A percentile compares a stretch with the other conserved stretches of the same genome.
Conservation (phyloP, 805 yeast genomes). For the Barnettozyma siamensis region DNA sequence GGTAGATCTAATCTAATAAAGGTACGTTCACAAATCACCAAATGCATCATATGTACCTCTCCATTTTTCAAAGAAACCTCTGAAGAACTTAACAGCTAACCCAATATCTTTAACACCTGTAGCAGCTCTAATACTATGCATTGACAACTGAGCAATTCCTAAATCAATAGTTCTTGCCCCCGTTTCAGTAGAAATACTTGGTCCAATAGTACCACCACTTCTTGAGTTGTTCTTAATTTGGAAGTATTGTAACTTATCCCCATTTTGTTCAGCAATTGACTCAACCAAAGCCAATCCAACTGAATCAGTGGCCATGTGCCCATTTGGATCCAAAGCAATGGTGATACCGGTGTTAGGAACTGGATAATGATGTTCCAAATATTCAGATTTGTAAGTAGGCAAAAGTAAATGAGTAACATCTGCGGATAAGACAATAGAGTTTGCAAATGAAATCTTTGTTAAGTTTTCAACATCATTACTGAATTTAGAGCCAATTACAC, state of each 20-base stretch:
- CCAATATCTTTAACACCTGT: constrained; percentile 75
- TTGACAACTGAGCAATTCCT: constrained; percentile 78
- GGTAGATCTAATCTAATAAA: too few species aligned
- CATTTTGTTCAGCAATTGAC: constrained; percentile 60
- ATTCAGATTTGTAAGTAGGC: constrained; percentile 67
- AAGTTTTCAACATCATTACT: constrained; percentile 17
- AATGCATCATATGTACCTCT: constrained; percentile 48
- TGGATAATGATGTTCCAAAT: constrained; percentile 75
- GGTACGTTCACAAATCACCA: constrained; percentile 36
- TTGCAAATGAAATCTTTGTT: constrained; percentile 50
- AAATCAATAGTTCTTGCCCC: constrained; percentile 75
- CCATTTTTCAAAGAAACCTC: constrained; percentile 66
- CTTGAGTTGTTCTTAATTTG: constrained; percentile 82
- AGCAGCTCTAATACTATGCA: constrained; percentile 84
- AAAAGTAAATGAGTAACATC: constrained; percentile 80
- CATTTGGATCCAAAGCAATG: constrained; percentile 69
- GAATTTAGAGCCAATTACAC: constrained; percentile 36
- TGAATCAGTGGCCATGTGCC: constrained; percentile 78
- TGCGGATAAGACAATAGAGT: constrained; percentile 74
- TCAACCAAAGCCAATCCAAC: constrained; percentile 66
- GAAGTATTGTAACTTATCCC: constrained; percentile 69
- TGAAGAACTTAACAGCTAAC: constrained; percentile 65
- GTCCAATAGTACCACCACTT: constrained; percentile 90
- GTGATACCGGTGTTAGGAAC: constrained; percentile 73
- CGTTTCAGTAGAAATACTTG: constrained; percentile 52